These are phyloP conservation scores for Cercophora samala DNA, from an alignment of 495 filamentous ascomycete species.

Conservation along the genomic window DNA sequence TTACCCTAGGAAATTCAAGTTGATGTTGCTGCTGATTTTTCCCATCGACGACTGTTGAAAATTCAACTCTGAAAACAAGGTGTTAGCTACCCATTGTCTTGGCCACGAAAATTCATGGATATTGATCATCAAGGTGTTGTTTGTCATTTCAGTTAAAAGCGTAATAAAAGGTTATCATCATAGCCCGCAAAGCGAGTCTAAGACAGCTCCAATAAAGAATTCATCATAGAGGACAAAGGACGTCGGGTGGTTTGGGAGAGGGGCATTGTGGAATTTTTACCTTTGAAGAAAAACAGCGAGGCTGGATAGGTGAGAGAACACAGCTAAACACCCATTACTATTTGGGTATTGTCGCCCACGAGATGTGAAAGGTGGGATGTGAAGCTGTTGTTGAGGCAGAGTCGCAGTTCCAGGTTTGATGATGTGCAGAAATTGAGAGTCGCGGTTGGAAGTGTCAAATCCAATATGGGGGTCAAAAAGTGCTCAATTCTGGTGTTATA, in stretches of 20 bases:
- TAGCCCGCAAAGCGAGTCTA: slow-evolving; percentile 45
- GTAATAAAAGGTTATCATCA: slow-evolving; percentile 54
- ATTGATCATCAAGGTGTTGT: neutral
- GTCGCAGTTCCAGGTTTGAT: neutral
- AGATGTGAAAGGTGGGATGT: neutral
- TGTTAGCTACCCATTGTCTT: neutral
- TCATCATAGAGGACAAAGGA: slow-evolving; percentile 44
- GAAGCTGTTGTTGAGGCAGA: neutral
- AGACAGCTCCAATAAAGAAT: slow-evolving; percentile 96
- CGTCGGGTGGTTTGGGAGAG: neutral
- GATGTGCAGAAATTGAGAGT: neutral
- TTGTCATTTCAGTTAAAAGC: slow-evolving; percentile 49
- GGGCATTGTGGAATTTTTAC: slow-evolving; percentile 4
- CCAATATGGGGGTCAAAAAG: too few relatives aligned
- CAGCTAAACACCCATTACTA: neutral
- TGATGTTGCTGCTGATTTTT: neutral
- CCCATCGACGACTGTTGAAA: neutral
- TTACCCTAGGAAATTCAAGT: neutral
- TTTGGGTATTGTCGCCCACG: neutral
- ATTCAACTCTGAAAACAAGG: neutral
- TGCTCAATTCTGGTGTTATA: too few relatives aligned
- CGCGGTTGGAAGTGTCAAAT: neutral
- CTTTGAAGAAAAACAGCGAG: neutral
- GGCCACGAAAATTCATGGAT: neutral
- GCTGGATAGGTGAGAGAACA: neutral